Evolutionary conservation across 148 eudicot genomes (phyloP), one percentile per base, ranked within the genome.

Genomic region (Cornus suecica): DNA sequence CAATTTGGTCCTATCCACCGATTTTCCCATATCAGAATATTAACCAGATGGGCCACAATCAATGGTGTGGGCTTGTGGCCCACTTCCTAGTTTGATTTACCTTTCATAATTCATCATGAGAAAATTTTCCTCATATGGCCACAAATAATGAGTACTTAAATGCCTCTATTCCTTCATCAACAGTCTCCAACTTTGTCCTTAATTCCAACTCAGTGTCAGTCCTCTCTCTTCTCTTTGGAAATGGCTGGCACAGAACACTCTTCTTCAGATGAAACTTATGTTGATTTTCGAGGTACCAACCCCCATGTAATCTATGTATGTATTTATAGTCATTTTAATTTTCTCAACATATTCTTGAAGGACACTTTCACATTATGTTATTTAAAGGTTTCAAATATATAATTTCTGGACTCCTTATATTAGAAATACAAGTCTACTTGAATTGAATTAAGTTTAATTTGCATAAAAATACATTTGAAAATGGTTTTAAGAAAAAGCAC

Each of bases 201-300:
- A 65, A 28, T 65, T 27, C 68, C 34, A 28, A 28, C 37, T 65
- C 34, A 29, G 0, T 65, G 27, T 65, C 22, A 27, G 54, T 1
- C 15, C 24, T 52, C 26, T 23, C 18, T 20, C 31, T 22, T 24
- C 13, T 63, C 71, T 73, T 54, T 60, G 31, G 8, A 54, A 51
- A 77, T 78, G 80, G 80, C 80, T 51, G 71, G 72, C 56, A 71
- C 80, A 72, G 52, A 66, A 72, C 65, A 71, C 76, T 78, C 80
- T 20, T 78, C 80, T 71, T 78, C 80, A 52, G 60, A 72, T 71
- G 80, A 65, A 70, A 71, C 66, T 28, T 13, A 62, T 65, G 71
- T 65, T 71, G 71, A 72, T 65, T 54, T 41, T 45, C 23, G 30
- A 78, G 80, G 80, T 78, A 77, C 24, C 67, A 7, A 62, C 54